phyloP scores from a whole-genome alignment of 164 flowering plant genomes.

The Aristolochia contorta region DNA sequence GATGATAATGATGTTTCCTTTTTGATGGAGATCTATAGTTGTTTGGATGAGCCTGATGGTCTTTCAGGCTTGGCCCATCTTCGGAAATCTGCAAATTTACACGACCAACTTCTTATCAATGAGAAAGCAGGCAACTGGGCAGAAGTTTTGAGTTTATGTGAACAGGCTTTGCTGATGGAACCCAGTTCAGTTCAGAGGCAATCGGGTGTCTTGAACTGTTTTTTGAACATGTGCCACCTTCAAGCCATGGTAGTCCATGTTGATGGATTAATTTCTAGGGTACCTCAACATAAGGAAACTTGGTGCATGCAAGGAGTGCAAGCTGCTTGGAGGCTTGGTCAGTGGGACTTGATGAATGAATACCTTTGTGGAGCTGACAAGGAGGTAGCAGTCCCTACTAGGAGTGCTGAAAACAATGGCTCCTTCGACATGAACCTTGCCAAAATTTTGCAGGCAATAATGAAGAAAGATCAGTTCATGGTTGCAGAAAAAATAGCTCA shows the following conservation, averaged over 20 bases:
- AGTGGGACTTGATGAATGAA: conserved; percentile 97
- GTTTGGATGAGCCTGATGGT: conserved; percentile 96
- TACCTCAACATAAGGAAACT: conserved; percentile 78
- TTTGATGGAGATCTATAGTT: conserved; percentile 91
- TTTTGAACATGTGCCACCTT: conserved; percentile 89
- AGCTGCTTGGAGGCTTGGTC: conserved; percentile 99
- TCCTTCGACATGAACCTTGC: conserved; percentile 93
- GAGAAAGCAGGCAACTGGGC: conserved; percentile 97
- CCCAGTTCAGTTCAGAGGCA: conserved; percentile 87
- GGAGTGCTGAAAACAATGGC: conserved; percentile 82
- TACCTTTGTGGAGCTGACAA: conserved; percentile 77
- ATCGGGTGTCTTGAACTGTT: conserved; percentile 89
- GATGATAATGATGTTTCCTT: conserved; percentile 87
- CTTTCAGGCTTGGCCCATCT: conserved; percentile 84
- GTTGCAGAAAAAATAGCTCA: conserved; percentile 81
- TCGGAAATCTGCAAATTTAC: conserved; percentile 63
- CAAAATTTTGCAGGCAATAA: conserved; percentile 87
- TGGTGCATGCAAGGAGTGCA: conserved; percentile 99
- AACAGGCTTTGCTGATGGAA: conserved; percentile 94
- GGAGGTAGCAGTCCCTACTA: conserved; percentile 63
- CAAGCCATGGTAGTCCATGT: conserved; percentile 97
- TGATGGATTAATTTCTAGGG: conserved; percentile 83
- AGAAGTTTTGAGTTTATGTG: conserved; percentile 84
- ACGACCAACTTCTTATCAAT: conserved; percentile 80
- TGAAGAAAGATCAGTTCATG: conserved; percentile 78